A percentile compares a stretch with the other conserved stretches of the same genome.
Conservation (phyloP, 495 filamentous ascomycete species). For the Trichoderma virens region DNA sequence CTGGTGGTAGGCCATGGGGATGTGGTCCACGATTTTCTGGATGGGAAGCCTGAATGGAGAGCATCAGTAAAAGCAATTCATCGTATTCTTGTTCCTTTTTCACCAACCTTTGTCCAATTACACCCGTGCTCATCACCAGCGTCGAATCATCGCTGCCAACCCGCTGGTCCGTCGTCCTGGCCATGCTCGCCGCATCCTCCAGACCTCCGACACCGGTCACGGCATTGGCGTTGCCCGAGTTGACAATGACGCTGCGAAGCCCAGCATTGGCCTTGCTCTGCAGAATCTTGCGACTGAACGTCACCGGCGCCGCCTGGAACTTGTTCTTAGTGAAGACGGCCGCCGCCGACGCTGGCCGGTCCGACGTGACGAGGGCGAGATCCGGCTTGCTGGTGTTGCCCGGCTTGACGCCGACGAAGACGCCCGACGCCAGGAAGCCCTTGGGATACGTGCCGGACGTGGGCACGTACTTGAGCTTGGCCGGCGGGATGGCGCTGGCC, state of each 20-base stretch:
- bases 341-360: slow-evolving; percentile 81
- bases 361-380: slow-evolving; percentile 79
- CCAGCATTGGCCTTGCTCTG: slow-evolving; percentile 57
- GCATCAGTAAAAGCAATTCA: slow-evolving; percentile 12
- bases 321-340: slow-evolving; percentile 98
- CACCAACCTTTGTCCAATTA: slow-evolving; percentile 82
- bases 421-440: slow-evolving; percentile 81
- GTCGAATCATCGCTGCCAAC: slow-evolving; percentile 59
- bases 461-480: slow-evolving; percentile 84
- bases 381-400: slow-evolving; percentile 84
- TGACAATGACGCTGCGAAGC: slow-evolving; percentile 78
- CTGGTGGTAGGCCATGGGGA: slow-evolving; percentile 63
- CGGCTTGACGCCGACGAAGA: slow-evolving; percentile 89
- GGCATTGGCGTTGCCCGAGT: slow-evolving; percentile 95
- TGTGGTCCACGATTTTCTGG: slow-evolving; percentile 74
- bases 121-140: slow-evolving; percentile 95
- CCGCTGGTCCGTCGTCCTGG: slow-evolving; percentile 61
- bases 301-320: slow-evolving; percentile 93
- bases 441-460: slow-evolving; percentile 77
- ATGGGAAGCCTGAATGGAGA: slow-evolving; percentile 61
- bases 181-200: slow-evolving; percentile 85
- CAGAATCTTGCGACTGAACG: slow-evolving; percentile 67
- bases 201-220: slow-evolving; percentile 89
- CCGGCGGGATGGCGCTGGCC: slow-evolving; percentile 54
- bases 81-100: too few species aligned